Base-by-base conservation (phyloP, 768 basidiomycete species). In the Kwoniella bestiolae region DNA sequence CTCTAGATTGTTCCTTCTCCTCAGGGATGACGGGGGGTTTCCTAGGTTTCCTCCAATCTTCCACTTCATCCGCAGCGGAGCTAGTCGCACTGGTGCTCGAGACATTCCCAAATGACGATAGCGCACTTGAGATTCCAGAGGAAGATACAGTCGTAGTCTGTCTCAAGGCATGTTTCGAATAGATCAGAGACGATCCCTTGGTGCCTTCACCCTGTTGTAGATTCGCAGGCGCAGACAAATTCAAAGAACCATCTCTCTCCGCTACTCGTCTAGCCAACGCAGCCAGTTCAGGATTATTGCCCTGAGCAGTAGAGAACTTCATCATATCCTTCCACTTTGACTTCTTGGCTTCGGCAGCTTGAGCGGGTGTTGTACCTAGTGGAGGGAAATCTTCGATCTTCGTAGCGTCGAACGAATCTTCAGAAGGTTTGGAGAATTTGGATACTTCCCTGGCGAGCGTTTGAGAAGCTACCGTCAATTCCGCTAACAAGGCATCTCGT, bases 251-350 rank as follows among this genome's bases (percentile, higher is more conserved):
- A 23, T 81, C 75, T 8, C 75, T 60, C 35, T 80, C 80, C 18
- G 75, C 75, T 6, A 80, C 78, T 35, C 77, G 66, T 41, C 64
- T 60, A 51, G 75, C 77, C 12, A 79, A 57, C 12, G 79, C 80
- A 26, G 76, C 75, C 8, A 80, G 68, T 59, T 80, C 78, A 5
- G 78, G 75, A 58, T 79, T 80, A 25, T 47, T 47, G 9, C 61
- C 72, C 5, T 51, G 38, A 25, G 21, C 32, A 8, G 63, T 55
- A 8, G 76, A 75, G 32, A 71, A 56, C 56, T 90, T 84, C 80
- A 92, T 90, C 71, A 87, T 84, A 73, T 91, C 84, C 82, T 89
- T 91, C 91, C 92, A 89, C 75, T 88, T 91, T n/a, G 89, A 91
- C 58, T 90, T 84, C 84, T 92, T 92, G 84, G 91, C 92, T 62